These are phyloP conservation scores for Pseudozyma tsukubaensis DNA, from an alignment of 1,284 basidiomycete species.

Conservation along the genomic window DNA sequence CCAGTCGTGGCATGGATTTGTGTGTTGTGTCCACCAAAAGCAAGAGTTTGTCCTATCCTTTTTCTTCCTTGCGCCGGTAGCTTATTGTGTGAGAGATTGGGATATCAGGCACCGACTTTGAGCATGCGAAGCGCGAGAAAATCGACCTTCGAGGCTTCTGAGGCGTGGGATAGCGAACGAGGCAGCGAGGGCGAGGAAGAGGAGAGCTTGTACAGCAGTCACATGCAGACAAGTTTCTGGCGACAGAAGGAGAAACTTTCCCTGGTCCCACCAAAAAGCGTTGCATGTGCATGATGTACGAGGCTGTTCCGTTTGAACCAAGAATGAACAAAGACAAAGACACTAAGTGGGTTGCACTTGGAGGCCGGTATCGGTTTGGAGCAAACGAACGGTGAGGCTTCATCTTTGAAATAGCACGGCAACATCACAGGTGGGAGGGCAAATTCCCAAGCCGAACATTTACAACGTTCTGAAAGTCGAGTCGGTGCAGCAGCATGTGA, in stretches of 20 bases:
- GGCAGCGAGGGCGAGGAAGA: slow-evolving; percentile 11
- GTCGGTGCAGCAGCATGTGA: background rate
- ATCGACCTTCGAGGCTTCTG: slow-evolving; percentile 17
- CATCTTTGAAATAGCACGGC: slow-evolving; percentile 7
- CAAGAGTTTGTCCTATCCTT: slow-evolving; percentile 17
- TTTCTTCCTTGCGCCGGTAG: slow-evolving; percentile 1
- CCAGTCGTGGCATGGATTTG: slow-evolving; percentile 6
- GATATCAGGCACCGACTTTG: slow-evolving; percentile 1
- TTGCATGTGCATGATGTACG: slow-evolving; percentile 3
- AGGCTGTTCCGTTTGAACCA: slow-evolving; percentile 13
- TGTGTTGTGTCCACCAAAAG: slow-evolving; percentile 18
- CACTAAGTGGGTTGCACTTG: background rate
- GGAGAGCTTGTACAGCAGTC: slow-evolving; percentile 6
- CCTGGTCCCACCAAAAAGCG: slow-evolving; percentile 10
- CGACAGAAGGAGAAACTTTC: slow-evolving; percentile 1
- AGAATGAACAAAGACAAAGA: background rate
- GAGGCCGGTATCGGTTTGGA: background rate
- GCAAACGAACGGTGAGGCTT: background rate
- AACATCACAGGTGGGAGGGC: background rate
- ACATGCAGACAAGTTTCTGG: slow-evolving; percentile 5
- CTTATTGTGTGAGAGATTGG: too few relatives aligned
- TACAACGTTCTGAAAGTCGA: background rate
- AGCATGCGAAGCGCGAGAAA: background rate
- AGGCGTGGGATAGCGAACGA: slow-evolving; percentile 19
- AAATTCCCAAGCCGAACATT: background rate